phyloP scores from a whole-genome alignment of 2,329 filamentous ascomycete species.

The Dactylellina sp. region DNA sequence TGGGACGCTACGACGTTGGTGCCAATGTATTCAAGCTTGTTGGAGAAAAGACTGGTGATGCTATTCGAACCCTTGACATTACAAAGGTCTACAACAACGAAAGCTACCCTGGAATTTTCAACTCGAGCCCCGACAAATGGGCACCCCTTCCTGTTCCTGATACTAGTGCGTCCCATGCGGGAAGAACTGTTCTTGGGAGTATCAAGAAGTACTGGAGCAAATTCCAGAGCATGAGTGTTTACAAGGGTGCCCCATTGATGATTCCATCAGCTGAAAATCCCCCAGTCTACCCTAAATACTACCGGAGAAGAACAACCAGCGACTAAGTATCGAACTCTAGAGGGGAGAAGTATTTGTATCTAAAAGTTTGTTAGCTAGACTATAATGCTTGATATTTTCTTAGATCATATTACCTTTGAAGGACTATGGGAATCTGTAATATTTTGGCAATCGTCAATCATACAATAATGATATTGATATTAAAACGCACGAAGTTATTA shows the following conservation, averaged over 20 bases:
- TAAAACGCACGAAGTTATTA: too few species aligned
- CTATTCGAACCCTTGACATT: constrained; percentile 63
- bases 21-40: constrained; percentile 77
- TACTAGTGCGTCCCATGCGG: constrained; percentile 58
- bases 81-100: constrained; percentile 67
- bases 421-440: too few species aligned
- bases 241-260: constrained; percentile 40
- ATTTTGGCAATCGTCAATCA: too few species aligned
- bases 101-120: constrained; percentile 69
- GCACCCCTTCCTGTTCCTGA: constrained; percentile 63
- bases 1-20: constrained; percentile 78
- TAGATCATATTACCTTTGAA: too few species aligned
- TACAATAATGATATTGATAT: too few species aligned
- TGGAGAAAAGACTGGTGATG: constrained; percentile 72
- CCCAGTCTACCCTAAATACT: constrained; percentile 33
- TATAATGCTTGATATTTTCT: too few species aligned
- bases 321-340: neutral
- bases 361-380: too few species aligned
- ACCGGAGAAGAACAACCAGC: neutral
- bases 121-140: constrained; percentile 61
- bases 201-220: constrained; percentile 61
- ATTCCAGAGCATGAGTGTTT: constrained; percentile 51
- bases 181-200: constrained; percentile 61
- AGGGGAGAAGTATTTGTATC: too few species aligned
- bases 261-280: constrained; percentile 40